These are phyloP conservation scores for Pichia rugopelliculosa DNA, from an alignment of 805 yeast species.

Conservation along the genomic window DNA sequence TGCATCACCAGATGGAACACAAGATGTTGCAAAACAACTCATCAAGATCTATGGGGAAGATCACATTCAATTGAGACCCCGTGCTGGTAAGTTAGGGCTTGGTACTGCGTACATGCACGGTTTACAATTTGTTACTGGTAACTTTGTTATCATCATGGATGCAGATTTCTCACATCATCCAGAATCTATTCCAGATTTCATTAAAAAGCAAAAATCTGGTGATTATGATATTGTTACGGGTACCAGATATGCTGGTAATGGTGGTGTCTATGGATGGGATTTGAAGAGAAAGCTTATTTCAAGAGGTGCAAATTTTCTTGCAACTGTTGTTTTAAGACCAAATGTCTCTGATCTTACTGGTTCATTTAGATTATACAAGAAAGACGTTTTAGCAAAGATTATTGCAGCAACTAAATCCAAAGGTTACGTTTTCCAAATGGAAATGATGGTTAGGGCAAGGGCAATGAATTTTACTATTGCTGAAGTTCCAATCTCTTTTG, in stretches of 20 bases:
- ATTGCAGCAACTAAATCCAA: constrained; percentile 63
- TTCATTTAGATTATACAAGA: constrained; percentile 67
- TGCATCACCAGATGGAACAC: constrained; percentile 78
- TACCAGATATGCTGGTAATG: constrained; percentile 72
- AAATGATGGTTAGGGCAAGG: constrained; percentile 79
- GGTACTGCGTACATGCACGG: constrained; percentile 82
- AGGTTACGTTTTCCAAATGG: constrained; percentile 85
- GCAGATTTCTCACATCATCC: constrained; percentile 83
- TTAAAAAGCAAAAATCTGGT: constrained; percentile 48
- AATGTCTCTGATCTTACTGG: constrained; percentile 71
- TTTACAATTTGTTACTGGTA: constrained; percentile 60
- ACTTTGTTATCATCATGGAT: constrained; percentile 75
- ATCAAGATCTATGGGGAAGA: constrained; percentile 50
- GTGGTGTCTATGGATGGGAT: constrained; percentile 84
- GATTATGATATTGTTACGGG: constrained; percentile 44
- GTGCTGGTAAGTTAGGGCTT: constrained; percentile 71
- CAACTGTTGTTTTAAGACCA: constrained; percentile 64
- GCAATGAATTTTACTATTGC: constrained; percentile 66
- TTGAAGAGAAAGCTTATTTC: constrained; percentile 70
- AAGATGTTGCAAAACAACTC: constrained; percentile 57
- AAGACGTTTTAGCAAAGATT: constrained; percentile 56
- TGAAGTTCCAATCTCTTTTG: constrained; percentile 73
- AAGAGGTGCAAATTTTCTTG: constrained; percentile 74
- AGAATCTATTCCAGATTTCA: constrained; percentile 69
- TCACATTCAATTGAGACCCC: constrained; percentile 57